These are phyloP conservation scores for Termitomyces sp. DNA, from an alignment of 768 basidiomycete species.

Conservation along the genomic window DNA sequence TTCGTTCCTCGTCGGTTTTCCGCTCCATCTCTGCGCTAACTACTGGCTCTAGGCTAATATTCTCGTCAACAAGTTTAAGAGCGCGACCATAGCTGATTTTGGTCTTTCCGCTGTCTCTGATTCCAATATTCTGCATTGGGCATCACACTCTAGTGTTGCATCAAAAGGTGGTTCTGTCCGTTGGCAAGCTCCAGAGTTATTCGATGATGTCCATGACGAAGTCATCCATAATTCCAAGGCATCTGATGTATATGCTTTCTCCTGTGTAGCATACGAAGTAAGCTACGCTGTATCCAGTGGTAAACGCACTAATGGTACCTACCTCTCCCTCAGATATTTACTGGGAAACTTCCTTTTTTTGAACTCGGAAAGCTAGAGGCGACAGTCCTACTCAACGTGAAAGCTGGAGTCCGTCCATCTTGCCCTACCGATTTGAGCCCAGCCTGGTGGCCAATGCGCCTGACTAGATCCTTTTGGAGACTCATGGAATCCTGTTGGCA, in stretches of 20 bases:
- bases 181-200: constrained; percentile 20
- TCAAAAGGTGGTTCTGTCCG: constrained; percentile 12
- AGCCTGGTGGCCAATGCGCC: not conserved
- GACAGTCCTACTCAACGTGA: constrained; percentile 14
- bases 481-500: not conserved
- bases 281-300: not conserved
- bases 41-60: constrained; percentile 17
- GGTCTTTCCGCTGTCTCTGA: constrained; percentile 16
- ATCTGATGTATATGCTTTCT: constrained; percentile 17
- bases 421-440: not conserved
- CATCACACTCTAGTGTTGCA: constrained; percentile 5
- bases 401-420: constrained; percentile 13
- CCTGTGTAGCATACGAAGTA: constrained; percentile 19
- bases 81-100: constrained; percentile 21
- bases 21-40: no score
- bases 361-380: constrained; percentile 12
- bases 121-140: constrained; percentile 11
- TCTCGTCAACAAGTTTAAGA: constrained; percentile 11
- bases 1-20: constrained; percentile 12
- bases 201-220: constrained; percentile 9
- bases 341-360: constrained; percentile 17
- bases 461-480: not conserved
- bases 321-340: constrained; percentile 10
- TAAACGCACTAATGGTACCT: not conserved
- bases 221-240: constrained; percentile 7